Percentiles rank a stretch among this genome's conserved stretches.
phyloP scores from a whole-genome alignment of 306 rosid species.

The Crataegus laevigata region DNA sequence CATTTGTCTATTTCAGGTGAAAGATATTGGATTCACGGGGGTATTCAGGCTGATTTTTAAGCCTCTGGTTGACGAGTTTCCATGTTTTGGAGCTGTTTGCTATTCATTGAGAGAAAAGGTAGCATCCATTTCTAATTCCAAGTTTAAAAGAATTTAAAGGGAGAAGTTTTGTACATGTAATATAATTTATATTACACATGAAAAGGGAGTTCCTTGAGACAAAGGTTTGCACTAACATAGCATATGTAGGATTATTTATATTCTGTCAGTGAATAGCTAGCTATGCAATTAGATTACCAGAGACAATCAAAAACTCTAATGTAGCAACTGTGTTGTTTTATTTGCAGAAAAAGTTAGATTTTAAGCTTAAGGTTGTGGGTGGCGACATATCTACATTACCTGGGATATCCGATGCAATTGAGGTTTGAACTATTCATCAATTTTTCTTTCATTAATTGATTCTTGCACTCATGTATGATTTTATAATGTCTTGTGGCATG shows the following conservation, averaged over 20 bases:
- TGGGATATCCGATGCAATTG: conserved; percentile 65
- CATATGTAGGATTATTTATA: not conserved
- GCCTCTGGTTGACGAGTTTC: conserved; percentile 86
- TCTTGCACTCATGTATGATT: not conserved
- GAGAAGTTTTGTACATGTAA: not conserved
- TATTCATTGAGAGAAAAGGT: conserved; percentile 93
- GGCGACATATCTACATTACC: conserved; percentile 91
- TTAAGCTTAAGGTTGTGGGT: conserved; percentile 76
- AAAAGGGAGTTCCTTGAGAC: not conserved
- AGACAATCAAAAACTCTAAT: not conserved
- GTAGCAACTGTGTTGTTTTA: not conserved
- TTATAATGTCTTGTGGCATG: not conserved
- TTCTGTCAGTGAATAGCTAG: not conserved
- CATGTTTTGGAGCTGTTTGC: conserved; percentile 94
- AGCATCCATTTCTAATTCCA: not conserved
- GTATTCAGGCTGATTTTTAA: conserved; percentile 89
- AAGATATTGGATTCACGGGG: conserved; percentile 90
- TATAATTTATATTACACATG: not conserved
- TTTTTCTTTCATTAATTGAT: not conserved
- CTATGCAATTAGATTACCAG: not conserved
- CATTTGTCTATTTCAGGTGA: conserved; percentile 48
- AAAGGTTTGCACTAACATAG: not conserved
- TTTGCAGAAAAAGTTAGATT: conserved; percentile 85
- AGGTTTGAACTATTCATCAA: conserved; percentile 47
- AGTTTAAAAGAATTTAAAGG: not conserved